Percentiles rank a stretch among this genome's conserved stretches.
phyloP scores from a whole-genome alignment of 176 grass and related monocot species.

The Avena sativa region DNA sequence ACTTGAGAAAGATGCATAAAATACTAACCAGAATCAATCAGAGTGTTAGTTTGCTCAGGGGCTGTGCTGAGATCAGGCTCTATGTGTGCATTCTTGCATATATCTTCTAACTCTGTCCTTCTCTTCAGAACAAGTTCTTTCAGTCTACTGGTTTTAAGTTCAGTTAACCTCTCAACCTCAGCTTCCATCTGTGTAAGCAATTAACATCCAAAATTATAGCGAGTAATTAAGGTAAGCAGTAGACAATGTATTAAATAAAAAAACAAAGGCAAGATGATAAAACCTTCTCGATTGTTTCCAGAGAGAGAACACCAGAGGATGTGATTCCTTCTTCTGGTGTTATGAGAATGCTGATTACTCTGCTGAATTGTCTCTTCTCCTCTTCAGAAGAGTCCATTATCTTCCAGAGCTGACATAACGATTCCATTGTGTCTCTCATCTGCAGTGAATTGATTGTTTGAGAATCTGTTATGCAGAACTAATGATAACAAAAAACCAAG shows the following conservation, averaged over 20 bases:
- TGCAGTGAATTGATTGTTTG: conserved; percentile 47
- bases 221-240: neutral
- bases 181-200: conserved; percentile 63
- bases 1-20: conserved; percentile 35
- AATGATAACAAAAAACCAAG: conserved; percentile 28
- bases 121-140: conserved; percentile 85
- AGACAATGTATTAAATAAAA: conserved; percentile 21
- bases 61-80: conserved; percentile 86
- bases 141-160: conserved; percentile 82
- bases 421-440: conserved; percentile 87
- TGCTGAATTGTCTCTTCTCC: conserved; percentile 72
- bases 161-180: conserved; percentile 82
- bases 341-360: conserved; percentile 64
- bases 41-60: conserved; percentile 76
- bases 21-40: conserved; percentile 87
- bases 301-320: conserved; percentile 64
- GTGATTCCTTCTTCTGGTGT: conserved; percentile 73
- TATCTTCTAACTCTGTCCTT: conserved; percentile 89
- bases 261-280: conserved; percentile 27
- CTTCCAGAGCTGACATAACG: conserved; percentile 87
- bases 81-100: conserved; percentile 81
- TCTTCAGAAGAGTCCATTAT: conserved; percentile 90
- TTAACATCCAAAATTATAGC: conserved; percentile 16
- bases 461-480: conserved; percentile 33
- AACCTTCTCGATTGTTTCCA: conserved; percentile 86